A percentile compares a stretch with the other conserved stretches of the same genome.
phyloP scores from a whole-genome alignment of 768 basidiomycete species.

The Leccinum sublutescens region DNA sequence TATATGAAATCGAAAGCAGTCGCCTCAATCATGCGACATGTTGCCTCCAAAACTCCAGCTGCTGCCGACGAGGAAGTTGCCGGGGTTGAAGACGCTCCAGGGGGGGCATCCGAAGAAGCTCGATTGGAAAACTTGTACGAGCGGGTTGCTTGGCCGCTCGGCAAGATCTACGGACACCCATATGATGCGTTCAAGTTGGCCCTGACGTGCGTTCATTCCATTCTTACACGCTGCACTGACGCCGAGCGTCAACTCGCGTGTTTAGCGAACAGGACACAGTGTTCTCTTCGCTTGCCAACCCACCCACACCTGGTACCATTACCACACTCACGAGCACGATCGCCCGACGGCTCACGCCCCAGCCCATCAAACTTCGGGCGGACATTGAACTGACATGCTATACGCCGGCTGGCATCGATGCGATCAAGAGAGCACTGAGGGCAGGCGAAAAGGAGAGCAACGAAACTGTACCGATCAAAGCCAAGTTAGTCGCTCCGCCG shows the following conservation, averaged over 20 bases:
- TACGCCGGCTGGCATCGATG: constrained; percentile 92
- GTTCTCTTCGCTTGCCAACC: constrained; percentile 65
- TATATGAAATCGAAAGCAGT: constrained; percentile 99
- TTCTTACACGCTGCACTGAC: constrained; percentile 29
- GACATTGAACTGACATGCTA: constrained; percentile 98
- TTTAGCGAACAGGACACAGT: constrained; percentile 73
- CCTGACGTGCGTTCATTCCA: constrained; percentile 66
- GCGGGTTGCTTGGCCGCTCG: constrained; percentile 89
- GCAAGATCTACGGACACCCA: constrained; percentile 88
- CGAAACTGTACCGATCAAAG: constrained; percentile 93
- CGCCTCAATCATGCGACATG: constrained; percentile 88
- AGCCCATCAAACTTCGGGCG: constrained; percentile 97
- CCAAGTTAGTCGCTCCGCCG: constrained; percentile 94
- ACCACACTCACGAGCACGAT: constrained; percentile 76
- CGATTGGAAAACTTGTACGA: constrained; percentile 87
- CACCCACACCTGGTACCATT: constrained; percentile 55
- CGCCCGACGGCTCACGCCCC: constrained; percentile 92
- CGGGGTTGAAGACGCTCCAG: constrained; percentile 21
- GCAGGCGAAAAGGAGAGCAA: constrained; percentile 88
- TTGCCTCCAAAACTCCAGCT: constrained; percentile 63
- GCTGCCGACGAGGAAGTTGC: constrained; percentile 26
- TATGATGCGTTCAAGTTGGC: constrained; percentile 98
- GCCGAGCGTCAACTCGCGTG: neutral
- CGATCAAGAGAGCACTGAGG: constrained; percentile 87
- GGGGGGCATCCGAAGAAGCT: constrained; percentile 64